A percentile compares a stretch with the other conserved stretches of the same genome.
Evolutionary conservation across 73 alveolate species (phyloP).

Genomic region (Paraurostyla sp.): DNA sequence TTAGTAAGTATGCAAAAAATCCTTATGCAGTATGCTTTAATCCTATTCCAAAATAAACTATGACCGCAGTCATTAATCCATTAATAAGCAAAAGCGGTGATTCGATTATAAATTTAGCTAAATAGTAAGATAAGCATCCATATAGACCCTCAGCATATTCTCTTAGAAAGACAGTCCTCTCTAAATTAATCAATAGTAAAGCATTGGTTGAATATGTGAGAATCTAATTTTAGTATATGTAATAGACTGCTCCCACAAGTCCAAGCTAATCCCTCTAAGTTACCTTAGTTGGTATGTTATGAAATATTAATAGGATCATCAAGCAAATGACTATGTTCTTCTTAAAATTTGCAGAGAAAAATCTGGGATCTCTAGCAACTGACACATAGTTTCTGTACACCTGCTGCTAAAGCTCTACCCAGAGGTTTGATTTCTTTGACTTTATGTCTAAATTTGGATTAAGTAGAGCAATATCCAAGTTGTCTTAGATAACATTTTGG

Average conservation of each 20-base stretch:
- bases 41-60: slow-evolving; percentile 57
- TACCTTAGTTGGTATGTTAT: not conserved
- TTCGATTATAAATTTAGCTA: slow-evolving; percentile 70
- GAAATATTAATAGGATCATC: not conserved
- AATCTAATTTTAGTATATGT: not conserved
- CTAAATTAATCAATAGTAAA: slow-evolving; percentile 72
- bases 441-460: slow-evolving; percentile 38
- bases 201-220: slow-evolving; percentile 35
- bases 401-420: not conserved
- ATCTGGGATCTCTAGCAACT: slow-evolving; percentile 31
- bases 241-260: not conserved
- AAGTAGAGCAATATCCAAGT: not conserved
- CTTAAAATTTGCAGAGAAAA: not conserved
- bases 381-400: not conserved
- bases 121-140: slow-evolving; percentile 67
- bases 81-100: slow-evolving; percentile 31
- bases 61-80: slow-evolving; percentile 14
- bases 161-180: slow-evolving; percentile 82
- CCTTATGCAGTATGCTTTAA: slow-evolving; percentile 6
- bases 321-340: not conserved
- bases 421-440: not conserved
- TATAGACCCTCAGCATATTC: slow-evolving; percentile 75
- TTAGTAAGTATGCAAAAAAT: slow-evolving; percentile 22
- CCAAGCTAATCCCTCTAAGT: not conserved
- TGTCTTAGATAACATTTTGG: not conserved